Evolutionary conservation across 1,139 yeast genomes (phyloP).

Genomic region (Kodamaea anthophila): DNA sequence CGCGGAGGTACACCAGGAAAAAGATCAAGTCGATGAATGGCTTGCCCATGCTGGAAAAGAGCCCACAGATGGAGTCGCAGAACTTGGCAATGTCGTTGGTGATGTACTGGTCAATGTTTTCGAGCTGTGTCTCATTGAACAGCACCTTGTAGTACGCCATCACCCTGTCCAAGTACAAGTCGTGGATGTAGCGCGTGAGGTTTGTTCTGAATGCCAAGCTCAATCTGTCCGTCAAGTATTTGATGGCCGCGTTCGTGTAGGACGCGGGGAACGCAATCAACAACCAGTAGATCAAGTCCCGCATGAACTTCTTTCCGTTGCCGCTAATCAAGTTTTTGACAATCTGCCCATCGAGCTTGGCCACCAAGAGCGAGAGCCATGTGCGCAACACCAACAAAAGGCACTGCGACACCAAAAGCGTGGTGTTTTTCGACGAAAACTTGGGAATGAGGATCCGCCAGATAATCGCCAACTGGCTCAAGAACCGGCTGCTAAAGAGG

Average conservation of each 20-base stretch:
- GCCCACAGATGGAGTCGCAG: constrained; percentile 74
- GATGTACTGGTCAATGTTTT: constrained; percentile 67
- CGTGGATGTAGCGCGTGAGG: constrained; percentile 82
- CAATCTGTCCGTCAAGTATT: constrained; percentile 68
- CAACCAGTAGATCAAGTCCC: constrained; percentile 83
- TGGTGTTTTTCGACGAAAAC: constrained; percentile 60
- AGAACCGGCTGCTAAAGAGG: constrained; percentile 60
- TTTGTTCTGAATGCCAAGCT: constrained; percentile 83
- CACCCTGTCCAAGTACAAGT: constrained; percentile 74
- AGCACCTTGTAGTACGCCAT: constrained; percentile 77
- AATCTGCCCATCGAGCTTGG: constrained; percentile 86
- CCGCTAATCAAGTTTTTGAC: constrained; percentile 86
- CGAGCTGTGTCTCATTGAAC: constrained; percentile 38
- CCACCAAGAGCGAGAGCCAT: constrained; percentile 79
- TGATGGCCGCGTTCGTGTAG: constrained; percentile 87
- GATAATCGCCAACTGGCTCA: constrained; percentile 67
- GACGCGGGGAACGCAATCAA: constrained; percentile 90
- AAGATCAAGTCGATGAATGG: constrained; percentile 86
- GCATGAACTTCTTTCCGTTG: constrained; percentile 64
- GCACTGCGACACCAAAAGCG: constrained; percentile 64
- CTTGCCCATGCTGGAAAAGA: constrained; percentile 86
- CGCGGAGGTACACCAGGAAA: constrained; percentile 78
- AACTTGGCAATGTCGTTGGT: constrained; percentile 82
- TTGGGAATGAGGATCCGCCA: constrained; percentile 82
- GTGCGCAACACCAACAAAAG: constrained; percentile 75